A percentile compares a stretch with the other conserved stretches of the same genome.
phyloP scores from a whole-genome alignment of 2,329 filamentous ascomycete genomes.

The Colletotrichum sp. region DNA sequence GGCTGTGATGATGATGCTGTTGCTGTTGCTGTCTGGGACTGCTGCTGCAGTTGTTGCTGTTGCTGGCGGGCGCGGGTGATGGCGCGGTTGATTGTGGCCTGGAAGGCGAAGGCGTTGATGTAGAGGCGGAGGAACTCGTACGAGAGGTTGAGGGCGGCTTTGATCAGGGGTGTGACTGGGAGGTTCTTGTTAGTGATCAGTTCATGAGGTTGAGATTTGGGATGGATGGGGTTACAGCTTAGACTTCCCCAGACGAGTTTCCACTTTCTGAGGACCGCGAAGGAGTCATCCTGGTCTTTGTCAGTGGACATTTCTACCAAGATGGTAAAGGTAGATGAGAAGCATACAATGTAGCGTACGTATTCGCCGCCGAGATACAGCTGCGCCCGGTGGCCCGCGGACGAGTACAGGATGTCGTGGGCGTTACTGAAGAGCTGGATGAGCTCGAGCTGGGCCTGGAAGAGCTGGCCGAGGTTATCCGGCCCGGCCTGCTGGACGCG shows the following conservation, averaged over 20 bases:
- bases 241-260: conserved; percentile 73
- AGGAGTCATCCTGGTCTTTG: conserved; percentile 63
- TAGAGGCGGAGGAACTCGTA: conserved; percentile 78
- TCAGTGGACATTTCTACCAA: no score
- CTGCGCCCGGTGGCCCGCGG: conserved; percentile 71
- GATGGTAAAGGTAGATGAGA: no score
- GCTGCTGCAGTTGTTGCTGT: background rate
- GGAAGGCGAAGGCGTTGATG: conserved; percentile 78
- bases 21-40: background rate
- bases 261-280: conserved; percentile 72
- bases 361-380: conserved; percentile 75
- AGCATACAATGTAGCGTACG: conserved; percentile 62
- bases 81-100: conserved; percentile 66
- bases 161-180: conserved; percentile 64
- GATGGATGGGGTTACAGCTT: conserved; percentile 52
- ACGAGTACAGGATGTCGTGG: conserved; percentile 76
- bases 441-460: conserved; percentile 74
- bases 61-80: conserved; percentile 28
- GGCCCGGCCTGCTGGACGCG: conserved; percentile 62
- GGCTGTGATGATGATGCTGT: background rate
- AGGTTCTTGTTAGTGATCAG: background rate
- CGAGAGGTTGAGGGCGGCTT: conserved; percentile 70
- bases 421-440: conserved; percentile 77
- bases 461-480: conserved; percentile 72
- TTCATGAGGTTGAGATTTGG: background rate